Conservation (phyloP, 2,329 filamentous ascomycete genomes). For the Neocatenulostroma microsporum region DNA sequence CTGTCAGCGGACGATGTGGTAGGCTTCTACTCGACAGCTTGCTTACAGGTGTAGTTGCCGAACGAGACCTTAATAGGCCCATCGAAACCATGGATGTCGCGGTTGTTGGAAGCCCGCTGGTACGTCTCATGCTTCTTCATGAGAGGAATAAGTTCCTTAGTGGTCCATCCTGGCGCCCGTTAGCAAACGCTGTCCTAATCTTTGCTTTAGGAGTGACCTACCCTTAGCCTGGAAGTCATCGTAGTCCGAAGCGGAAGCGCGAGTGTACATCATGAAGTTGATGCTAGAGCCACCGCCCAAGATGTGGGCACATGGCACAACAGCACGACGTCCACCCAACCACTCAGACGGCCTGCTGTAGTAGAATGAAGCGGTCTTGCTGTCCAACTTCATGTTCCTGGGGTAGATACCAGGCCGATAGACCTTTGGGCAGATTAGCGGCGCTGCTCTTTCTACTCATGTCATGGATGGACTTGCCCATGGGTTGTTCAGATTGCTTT, state of each 20-base stretch:
- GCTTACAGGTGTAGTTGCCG: conserved; percentile 51
- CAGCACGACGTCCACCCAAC: conserved; percentile 61
- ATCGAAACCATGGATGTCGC: conserved; percentile 66
- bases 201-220: not conserved
- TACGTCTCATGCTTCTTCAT: conserved; percentile 80
- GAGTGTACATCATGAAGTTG: conserved; percentile 75
- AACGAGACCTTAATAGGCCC: conserved; percentile 79
- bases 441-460: not conserved
- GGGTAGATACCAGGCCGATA: conserved; percentile 69
- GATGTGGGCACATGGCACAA: conserved; percentile 67
- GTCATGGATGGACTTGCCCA: no score
- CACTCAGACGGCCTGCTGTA: conserved; percentile 67
- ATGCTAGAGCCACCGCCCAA: conserved; percentile 55
- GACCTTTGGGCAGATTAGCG: not conserved
- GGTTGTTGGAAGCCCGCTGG: conserved; percentile 48
- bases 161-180: conserved; percentile 52
- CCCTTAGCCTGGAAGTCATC: conserved; percentile 70
- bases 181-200: not conserved
- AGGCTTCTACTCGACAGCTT: no score
- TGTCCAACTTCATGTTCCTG: conserved; percentile 69
- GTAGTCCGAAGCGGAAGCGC: conserved; percentile 63
- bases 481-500: conserved; percentile 69
- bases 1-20: no score
- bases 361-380: conserved; percentile 75
- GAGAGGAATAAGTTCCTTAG: conserved; percentile 64